Percentiles rank a stretch among this genome's conserved stretches.
Conservation (phyloP, 176 grass and related monocot species). For the Zoysia pacifica region DNA sequence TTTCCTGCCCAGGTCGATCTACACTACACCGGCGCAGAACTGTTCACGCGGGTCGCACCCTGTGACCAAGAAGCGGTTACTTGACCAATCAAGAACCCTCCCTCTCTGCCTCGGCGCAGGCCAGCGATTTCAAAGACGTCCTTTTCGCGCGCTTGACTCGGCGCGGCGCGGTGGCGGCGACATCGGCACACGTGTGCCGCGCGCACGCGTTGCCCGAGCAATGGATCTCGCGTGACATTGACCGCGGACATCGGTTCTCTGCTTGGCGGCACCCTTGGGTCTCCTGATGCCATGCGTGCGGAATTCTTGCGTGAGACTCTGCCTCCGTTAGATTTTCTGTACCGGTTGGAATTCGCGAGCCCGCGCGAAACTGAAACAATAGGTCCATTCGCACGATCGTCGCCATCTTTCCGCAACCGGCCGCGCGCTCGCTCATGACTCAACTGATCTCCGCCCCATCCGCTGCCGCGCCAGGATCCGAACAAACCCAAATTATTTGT, state of each 20-base stretch:
- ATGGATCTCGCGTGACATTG: conserved; percentile 17
- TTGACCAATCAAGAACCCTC: neutral
- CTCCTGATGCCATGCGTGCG: too few species aligned
- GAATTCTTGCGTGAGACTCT: too few species aligned
- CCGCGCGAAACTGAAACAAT: too few species aligned
- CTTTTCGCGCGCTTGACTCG: neutral
- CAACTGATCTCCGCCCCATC: too few species aligned
- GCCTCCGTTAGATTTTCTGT: too few species aligned
- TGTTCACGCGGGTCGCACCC: neutral
- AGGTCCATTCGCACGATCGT: too few species aligned
- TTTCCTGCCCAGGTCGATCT: too few species aligned
- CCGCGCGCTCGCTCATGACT: too few species aligned
- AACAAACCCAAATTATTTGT: neutral
- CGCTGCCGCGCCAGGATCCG: neutral
- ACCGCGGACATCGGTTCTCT: neutral
- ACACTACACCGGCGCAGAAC: too few species aligned
- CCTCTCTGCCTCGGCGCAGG: neutral
- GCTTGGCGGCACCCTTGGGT: neutral
- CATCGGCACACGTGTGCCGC: neutral
- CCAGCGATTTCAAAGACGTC: neutral
- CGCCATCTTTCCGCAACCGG: too few species aligned
- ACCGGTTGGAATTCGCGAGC: too few species aligned
- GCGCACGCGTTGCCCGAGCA: neutral
- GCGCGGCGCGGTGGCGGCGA: neutral
- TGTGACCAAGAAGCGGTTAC: neutral